These are phyloP conservation scores for Lepidium campestre DNA, from an alignment of 441 rosid genomes.

Conservation along the genomic window DNA sequence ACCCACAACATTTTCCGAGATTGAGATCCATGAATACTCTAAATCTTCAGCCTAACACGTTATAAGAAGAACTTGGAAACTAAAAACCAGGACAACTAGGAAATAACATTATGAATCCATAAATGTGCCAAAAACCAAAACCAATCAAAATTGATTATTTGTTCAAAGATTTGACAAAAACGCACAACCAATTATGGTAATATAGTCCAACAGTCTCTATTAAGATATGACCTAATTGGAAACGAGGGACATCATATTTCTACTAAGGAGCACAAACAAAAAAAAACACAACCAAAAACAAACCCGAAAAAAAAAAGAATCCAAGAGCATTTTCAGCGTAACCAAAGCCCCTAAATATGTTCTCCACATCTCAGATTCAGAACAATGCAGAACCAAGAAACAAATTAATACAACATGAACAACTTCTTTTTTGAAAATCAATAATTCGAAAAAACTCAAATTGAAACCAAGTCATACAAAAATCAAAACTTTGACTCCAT, in stretches of 20 bases:
- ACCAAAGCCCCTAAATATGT: not conserved
- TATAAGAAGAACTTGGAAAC: constrained; percentile 6
- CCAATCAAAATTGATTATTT: not conserved
- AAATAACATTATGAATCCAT: not conserved
- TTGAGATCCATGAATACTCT: constrained; percentile 58
- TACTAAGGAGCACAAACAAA: constrained; percentile 4
- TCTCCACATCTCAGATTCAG: not conserved
- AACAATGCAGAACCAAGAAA: not conserved
- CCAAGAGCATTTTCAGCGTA: not conserved
- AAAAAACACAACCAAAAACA: not conserved
- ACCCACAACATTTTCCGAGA: constrained; percentile 45
- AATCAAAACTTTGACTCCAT: constrained; percentile 16
- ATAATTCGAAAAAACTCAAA: not conserved
- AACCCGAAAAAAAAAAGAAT: not conserved
- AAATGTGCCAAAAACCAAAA: not conserved
- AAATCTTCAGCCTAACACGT: constrained; percentile 13
- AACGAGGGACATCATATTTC: not conserved
- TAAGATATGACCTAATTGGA: not conserved
- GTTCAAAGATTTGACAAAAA: not conserved
- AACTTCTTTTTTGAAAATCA: not conserved
- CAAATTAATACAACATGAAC: not conserved
- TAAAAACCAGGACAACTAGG: not conserved
- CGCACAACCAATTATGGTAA: not conserved
- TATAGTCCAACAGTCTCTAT: not conserved
- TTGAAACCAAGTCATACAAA: constrained; percentile 19